Conservation (phyloP, 305 asterid genomes). For the Stenogyne calaminthoides region DNA sequence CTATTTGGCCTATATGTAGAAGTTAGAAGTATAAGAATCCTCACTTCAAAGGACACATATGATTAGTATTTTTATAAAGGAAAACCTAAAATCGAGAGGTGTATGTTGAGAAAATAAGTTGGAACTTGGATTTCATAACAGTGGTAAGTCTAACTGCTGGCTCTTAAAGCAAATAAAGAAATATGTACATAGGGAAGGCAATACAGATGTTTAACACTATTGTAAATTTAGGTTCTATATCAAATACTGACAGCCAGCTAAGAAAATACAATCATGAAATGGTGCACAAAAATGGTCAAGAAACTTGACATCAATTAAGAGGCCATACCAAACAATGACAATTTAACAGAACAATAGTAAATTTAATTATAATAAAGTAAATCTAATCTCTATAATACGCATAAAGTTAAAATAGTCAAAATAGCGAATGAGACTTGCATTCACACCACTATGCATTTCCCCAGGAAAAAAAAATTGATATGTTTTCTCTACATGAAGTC, state of each 20-base stretch:
- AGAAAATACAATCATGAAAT: background rate
- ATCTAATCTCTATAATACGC: background rate
- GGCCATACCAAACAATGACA: background rate
- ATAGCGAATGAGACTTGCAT: background rate
- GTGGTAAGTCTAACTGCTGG: background rate
- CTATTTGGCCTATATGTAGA: slow-evolving; percentile 77
- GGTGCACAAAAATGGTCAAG: background rate
- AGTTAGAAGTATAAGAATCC: slow-evolving; percentile 28
- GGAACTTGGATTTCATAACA: background rate
- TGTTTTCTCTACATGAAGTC: background rate
- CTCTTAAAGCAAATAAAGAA: background rate
- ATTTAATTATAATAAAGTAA: background rate
- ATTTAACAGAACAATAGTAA: background rate
- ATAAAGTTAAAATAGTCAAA: background rate
- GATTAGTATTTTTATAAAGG: background rate
- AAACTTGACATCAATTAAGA: background rate
- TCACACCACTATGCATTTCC: background rate
- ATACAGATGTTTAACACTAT: background rate
- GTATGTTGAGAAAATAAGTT: background rate
- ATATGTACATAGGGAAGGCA: background rate
- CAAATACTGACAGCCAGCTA: background rate
- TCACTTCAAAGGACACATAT: slow-evolving; percentile 5
- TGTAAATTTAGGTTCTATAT: background rate
- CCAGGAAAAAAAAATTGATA: background rate
- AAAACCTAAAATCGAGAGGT: background rate